Percentiles rank a stretch among this genome's conserved stretches.
These are phyloP conservation scores for Lablab purpureus DNA, from an alignment of 306 rosid species.

Conservation along the genomic window DNA sequence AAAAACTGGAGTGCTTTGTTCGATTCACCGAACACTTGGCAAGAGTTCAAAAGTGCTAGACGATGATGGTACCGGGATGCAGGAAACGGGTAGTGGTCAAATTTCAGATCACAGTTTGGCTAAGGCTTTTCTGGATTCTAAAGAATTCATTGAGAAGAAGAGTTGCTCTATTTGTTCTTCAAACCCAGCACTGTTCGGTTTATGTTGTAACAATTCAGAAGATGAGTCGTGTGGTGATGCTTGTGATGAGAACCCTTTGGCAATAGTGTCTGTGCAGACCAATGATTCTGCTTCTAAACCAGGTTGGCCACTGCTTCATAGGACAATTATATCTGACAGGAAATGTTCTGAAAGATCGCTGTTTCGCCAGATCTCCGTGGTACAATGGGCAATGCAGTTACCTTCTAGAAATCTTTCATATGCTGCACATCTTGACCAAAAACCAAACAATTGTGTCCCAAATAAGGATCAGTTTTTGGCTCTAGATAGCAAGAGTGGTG, in stretches of 20 bases:
- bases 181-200: slow-evolving; percentile 30
- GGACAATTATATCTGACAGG: slow-evolving; percentile 45
- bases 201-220: slow-evolving; percentile 44
- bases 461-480: slow-evolving; percentile 45
- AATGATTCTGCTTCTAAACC: slow-evolving; percentile 62
- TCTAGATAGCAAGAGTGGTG: slow-evolving; percentile 74
- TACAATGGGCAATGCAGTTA: slow-evolving; percentile 94
- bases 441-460: slow-evolving; percentile 34
- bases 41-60: slow-evolving; percentile 59
- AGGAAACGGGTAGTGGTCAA: slow-evolving; percentile 31
- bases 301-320: slow-evolving; percentile 94
- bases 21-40: slow-evolving; percentile 49
- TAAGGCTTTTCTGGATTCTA: slow-evolving; percentile 50
- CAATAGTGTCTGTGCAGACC: slow-evolving; percentile 74
- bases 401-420: slow-evolving; percentile 64
- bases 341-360: slow-evolving; percentile 43
- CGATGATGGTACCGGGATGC: slow-evolving; percentile 43
- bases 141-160: slow-evolving; percentile 44
- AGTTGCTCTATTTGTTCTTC: slow-evolving; percentile 64
- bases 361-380: slow-evolving; percentile 73
- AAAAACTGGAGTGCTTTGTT: slow-evolving; percentile 55
- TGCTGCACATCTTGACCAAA: slow-evolving; percentile 43
- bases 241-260: slow-evolving; percentile 58
- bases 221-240: slow-evolving; percentile 52
- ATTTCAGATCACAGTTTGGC: slow-evolving; percentile 60